Base-by-base conservation (phyloP, 176 grass and related monocot genomes). In the Leersia perrieri region DNA sequence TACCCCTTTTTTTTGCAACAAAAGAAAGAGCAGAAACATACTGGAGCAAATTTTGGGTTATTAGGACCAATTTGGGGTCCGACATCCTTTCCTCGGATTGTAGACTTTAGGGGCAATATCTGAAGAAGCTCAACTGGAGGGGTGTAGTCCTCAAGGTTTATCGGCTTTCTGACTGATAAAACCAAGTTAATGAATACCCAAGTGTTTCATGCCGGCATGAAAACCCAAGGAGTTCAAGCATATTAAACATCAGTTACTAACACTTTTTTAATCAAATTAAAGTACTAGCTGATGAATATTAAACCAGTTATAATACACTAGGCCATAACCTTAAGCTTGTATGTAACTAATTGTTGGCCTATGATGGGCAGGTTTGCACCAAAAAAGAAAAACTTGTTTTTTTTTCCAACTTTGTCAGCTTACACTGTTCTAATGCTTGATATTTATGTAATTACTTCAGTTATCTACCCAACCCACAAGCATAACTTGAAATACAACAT, bases 111-210 rank as follows among this genome's bases (percentile, higher is more conserved):
- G 51, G 96, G 96, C 27, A 95, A 86, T 80, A 98, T 95, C 79
- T 93, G 90, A 89, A 95, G 90, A 83, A 98, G 92, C 76, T 95
- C 92, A 76, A 77, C 20, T 49, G 96, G 88, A 74, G 92, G 96
- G 60, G 86, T 82, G 70, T 99, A 99, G 65, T 60, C 82, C 11
- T 99, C 79, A 27, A 99, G 84, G 71, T 95, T 88, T 88, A 99
- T 88, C 2, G 77, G 85, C 51, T 83, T 99, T 82, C 96, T 95
- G 41, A 95, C 96, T 95, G 90, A 58, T 76, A 85, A 42, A 58
- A 67, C 16, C 35, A 40, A 40, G 6, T 27, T 27, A 26, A 7
- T 82, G 29, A 73, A 90, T 60, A 68, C 30, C 12, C 60, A 67
- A 65, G 4, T 33, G 60, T 29, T 29, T 15, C 15, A 69, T 30